Base-by-base conservation (phyloP, 176 grass and related monocot genomes). In the Puya raimondii region DNA sequence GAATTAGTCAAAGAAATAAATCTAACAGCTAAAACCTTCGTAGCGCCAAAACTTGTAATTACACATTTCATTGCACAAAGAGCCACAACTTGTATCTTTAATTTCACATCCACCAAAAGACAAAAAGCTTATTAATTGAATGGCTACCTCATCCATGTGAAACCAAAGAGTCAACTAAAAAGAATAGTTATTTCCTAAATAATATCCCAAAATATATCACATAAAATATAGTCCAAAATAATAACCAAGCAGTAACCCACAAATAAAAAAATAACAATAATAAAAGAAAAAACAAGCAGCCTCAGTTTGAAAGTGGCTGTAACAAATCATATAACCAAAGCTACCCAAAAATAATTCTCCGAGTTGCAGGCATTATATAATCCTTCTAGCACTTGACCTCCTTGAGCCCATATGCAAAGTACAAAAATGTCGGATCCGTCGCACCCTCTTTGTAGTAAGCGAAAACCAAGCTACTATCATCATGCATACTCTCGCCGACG, bases 401-500 rank as follows among this genome's bases (percentile, higher is more conserved):
- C 79, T 81, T 83, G 15, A 96, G 64, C 17, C 86, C 89, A 74
- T 87, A 74, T 0, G 89, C 77, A 0, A 96, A 96, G 71, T 92
- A 96, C 11, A 96, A 76, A 79, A 92, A 97, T 3, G 89, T 93
- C 11, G 94, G 94, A 70, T 93, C 72, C 0, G 84, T 25, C 1
- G 84, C 77, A 25, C 82, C 89, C 0, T 99, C 94, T 81, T 90
- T 93, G 78, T 99, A 99, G 57, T 90, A 99, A 18, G 94, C 94
- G 1, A 88, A 93, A 33, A 99, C 89, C 59, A 99, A 0, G 54
- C 69, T 12, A 21, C 69, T 80, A 33, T 93, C 88, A 57, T 91
- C 86, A 16, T 88, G 80, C 94, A 99, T 99, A 72, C 89, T 90
- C 80, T 99, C 94, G 10, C 94, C 89, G 50, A 99, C 94, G 63